Evolutionary conservation across 495 filamentous ascomycete genomes (phyloP).

Genomic region (Aspergillus sclerotiicarbonarius): DNA sequence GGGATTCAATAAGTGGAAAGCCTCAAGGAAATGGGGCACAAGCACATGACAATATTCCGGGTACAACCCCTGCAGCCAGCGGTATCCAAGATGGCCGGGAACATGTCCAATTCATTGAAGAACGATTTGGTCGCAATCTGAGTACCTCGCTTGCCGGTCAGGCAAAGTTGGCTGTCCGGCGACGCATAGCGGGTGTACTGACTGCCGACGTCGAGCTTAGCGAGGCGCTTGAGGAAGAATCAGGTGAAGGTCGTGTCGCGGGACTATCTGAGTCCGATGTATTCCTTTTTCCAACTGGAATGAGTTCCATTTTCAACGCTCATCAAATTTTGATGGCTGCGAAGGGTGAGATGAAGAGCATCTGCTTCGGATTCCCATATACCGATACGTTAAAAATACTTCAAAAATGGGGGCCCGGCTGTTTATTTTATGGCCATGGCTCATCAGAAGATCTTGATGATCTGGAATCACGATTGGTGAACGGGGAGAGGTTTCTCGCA

Average conservation of each 20-base stretch:
- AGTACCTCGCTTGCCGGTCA: slow-evolving; percentile 71
- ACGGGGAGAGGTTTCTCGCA: slow-evolving; percentile 75
- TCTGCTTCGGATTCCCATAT: slow-evolving; percentile 74
- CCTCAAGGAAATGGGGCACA: slow-evolving; percentile 18
- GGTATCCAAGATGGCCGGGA: slow-evolving; percentile 56
- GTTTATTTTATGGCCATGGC: slow-evolving; percentile 85
- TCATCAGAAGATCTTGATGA: slow-evolving; percentile 81
- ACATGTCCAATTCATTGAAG: slow-evolving; percentile 80
- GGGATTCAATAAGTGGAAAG: slow-evolving; percentile 40
- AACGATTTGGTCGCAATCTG: slow-evolving; percentile 90
- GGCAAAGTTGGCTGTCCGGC: slow-evolving; percentile 81
- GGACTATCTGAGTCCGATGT: slow-evolving; percentile 86
- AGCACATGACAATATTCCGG: slow-evolving; percentile 3
- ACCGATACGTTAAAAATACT: slow-evolving; percentile 94
- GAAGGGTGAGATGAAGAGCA: slow-evolving; percentile 40
- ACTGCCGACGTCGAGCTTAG: slow-evolving; percentile 67
- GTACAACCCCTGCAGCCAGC: slow-evolving; percentile 13
- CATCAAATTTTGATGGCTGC: slow-evolving; percentile 69
- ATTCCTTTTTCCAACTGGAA: slow-evolving; percentile 82
- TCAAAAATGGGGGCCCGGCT: slow-evolving; percentile 91
- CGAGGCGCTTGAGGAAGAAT: slow-evolving; percentile 55
- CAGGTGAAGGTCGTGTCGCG: slow-evolving; percentile 51
- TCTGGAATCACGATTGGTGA: slow-evolving; percentile 66
- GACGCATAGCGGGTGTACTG: slow-evolving; percentile 85
- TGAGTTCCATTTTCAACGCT: slow-evolving; percentile 90